Conservation (phyloP, 352 stramenopile genomes). For the Pythium rhizo-oryzae region DNA sequence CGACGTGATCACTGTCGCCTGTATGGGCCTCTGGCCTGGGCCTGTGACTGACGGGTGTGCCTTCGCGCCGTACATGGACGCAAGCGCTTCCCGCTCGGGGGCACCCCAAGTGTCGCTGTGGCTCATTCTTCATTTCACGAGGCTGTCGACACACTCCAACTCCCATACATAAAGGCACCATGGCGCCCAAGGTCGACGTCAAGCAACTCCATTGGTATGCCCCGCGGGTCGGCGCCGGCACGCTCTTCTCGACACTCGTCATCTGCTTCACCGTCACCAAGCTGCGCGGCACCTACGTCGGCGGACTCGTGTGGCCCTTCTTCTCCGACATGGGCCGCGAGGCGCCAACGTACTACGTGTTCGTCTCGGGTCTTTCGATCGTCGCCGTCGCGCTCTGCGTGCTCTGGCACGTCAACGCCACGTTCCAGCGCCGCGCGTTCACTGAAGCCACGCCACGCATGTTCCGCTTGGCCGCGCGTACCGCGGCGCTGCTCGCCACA, state of each 20-base stretch:
- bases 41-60: no score
- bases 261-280: slow-evolving; percentile 49
- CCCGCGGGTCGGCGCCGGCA: slow-evolving; percentile 37
- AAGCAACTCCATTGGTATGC: slow-evolving; percentile 6
- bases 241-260: slow-evolving; percentile 42
- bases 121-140: background rate
- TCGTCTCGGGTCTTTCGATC: slow-evolving; percentile 43
- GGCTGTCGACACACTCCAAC: background rate
- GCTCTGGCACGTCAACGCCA: slow-evolving; percentile 49
- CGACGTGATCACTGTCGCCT: no score
- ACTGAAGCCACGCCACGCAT: background rate
- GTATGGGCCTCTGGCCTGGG: no score
- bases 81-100: no score
- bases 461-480: background rate
- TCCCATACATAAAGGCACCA: background rate
- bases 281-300: slow-evolving; percentile 42
- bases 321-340: slow-evolving; percentile 68
- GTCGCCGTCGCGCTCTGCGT: slow-evolving; percentile 32
- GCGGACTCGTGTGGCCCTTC: slow-evolving; percentile 54
- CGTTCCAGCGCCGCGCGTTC: slow-evolving; percentile 37
- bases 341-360: slow-evolving; percentile 52
- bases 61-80: no score
- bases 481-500: background rate
- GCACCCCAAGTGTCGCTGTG: no score
- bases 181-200: background rate